Evolutionary conservation across 2,329 filamentous ascomycete species (phyloP).

Genomic region (Acarospora socialis): DNA sequence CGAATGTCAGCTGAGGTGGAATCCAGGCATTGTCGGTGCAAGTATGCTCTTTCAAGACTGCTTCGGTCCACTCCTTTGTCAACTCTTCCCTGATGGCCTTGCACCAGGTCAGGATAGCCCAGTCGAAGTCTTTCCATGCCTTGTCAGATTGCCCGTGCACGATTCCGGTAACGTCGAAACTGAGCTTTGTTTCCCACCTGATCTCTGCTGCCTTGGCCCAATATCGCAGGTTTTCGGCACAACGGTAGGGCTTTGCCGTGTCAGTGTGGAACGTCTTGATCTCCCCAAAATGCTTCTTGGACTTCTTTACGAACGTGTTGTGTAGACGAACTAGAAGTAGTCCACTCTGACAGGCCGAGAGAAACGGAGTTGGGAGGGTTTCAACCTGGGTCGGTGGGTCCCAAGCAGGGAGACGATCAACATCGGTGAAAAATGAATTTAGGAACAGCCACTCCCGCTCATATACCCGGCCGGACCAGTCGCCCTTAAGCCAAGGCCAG

Average conservation of each 20-base stretch:
- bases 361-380: slow-evolving; percentile 55
- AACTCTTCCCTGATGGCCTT: slow-evolving; percentile 71
- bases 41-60: not conserved
- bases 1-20: no score
- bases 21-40: no score
- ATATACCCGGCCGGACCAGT: slow-evolving; percentile 62
- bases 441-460: slow-evolving; percentile 74
- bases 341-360: slow-evolving; percentile 61
- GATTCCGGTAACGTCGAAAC: slow-evolving; percentile 72
- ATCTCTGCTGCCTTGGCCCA: slow-evolving; percentile 95
- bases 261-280: slow-evolving; percentile 87
- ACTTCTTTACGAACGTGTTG: slow-evolving; percentile 76
- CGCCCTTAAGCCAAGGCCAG: slow-evolving; percentile 68
- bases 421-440: slow-evolving; percentile 49
- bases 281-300: slow-evolving; percentile 70
- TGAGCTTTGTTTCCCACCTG: slow-evolving; percentile 75
- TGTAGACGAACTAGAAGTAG: slow-evolving; percentile 72
- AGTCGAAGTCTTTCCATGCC: slow-evolving; percentile 71
- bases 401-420: not conserved
- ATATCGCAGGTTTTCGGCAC: slow-evolving; percentile 83
- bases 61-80: slow-evolving; percentile 51
- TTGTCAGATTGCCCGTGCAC: slow-evolving; percentile 56
- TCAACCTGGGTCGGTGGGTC: no score
- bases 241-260: slow-evolving; percentile 84
- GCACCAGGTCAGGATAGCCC: slow-evolving; percentile 72